These are phyloP conservation scores for Thalia dealbata DNA, from an alignment of 176 grass and related monocot genomes.

Conservation along the genomic window DNA sequence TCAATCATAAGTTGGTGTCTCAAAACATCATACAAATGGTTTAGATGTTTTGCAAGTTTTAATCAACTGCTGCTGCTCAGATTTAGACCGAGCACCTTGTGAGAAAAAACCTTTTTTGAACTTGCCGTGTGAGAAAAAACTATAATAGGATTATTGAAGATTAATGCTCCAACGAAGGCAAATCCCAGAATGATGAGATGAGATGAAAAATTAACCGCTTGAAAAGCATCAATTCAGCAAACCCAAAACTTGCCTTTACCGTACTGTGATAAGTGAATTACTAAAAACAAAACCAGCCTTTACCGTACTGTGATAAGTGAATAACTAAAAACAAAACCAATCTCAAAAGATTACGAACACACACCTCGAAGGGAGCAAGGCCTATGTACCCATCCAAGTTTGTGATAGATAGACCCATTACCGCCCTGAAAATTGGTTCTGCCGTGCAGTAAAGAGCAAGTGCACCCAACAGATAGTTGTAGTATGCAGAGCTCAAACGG, in stretches of 20 bases:
- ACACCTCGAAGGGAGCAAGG: conserved; percentile 88
- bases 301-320: background rate
- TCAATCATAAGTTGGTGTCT: no score
- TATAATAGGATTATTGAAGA: background rate
- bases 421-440: conserved; percentile 46
- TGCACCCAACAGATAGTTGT: conserved; percentile 66
- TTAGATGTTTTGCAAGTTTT: no score
- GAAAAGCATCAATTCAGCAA: background rate
- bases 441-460: conserved; percentile 44
- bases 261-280: background rate
- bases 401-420: conserved; percentile 57
- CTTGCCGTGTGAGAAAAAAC: no score
- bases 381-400: conserved; percentile 67
- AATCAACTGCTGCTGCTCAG: background rate
- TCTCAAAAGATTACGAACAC: background rate
- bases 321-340: background rate
- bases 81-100: background rate
- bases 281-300: background rate
- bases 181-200: background rate
- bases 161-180: background rate
- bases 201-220: background rate
- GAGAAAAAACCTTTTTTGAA: no score
- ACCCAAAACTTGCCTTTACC: background rate
- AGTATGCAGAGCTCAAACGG: conserved; percentile 42
- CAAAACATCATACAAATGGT: no score